phyloP scores from a whole-genome alignment of 2,329 filamentous ascomycete species.

The Sclerotinia subarctica region DNA sequence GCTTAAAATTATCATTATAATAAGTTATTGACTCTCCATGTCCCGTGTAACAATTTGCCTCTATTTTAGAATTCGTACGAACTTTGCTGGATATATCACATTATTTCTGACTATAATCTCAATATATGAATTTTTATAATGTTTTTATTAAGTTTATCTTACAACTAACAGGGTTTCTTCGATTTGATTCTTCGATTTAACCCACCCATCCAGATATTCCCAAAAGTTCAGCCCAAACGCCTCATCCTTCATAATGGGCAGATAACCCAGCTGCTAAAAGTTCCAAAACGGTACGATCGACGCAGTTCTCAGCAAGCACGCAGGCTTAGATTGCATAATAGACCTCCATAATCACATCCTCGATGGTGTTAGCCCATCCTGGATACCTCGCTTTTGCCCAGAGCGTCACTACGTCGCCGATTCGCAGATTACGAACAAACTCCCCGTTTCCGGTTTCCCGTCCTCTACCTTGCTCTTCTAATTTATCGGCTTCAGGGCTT shows the following conservation, averaged over 20 bases:
- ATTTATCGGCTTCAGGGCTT: conserved; percentile 41
- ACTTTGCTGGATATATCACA: too few relatives aligned
- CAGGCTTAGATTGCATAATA: conserved; percentile 51
- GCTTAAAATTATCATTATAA: not conserved
- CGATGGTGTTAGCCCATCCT: conserved; percentile 52
- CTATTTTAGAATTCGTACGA: too few relatives aligned
- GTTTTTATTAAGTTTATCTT: too few relatives aligned
- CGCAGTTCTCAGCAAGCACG: not conserved
- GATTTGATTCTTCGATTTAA: too few relatives aligned
- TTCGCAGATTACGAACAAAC: conserved; percentile 52
- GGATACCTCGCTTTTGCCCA: conserved; percentile 44
- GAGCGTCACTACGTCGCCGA: conserved; percentile 28
- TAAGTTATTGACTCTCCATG: too few relatives aligned
- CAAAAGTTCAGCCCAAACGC: not conserved
- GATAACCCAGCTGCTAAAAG: not conserved
- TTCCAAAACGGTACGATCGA: not conserved
- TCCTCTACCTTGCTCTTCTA: conserved; percentile 48
- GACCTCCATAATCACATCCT: conserved; percentile 52
- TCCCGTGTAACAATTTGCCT: too few relatives aligned
- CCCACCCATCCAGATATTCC: too few relatives aligned
- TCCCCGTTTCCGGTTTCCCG: conserved; percentile 49
- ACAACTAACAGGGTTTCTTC: too few relatives aligned
- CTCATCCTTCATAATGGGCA: not conserved
- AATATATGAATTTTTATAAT: not conserved
- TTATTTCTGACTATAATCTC: too few relatives aligned